Conservation (phyloP, 306 rosid species). For the Dryas alaskensis region DNA sequence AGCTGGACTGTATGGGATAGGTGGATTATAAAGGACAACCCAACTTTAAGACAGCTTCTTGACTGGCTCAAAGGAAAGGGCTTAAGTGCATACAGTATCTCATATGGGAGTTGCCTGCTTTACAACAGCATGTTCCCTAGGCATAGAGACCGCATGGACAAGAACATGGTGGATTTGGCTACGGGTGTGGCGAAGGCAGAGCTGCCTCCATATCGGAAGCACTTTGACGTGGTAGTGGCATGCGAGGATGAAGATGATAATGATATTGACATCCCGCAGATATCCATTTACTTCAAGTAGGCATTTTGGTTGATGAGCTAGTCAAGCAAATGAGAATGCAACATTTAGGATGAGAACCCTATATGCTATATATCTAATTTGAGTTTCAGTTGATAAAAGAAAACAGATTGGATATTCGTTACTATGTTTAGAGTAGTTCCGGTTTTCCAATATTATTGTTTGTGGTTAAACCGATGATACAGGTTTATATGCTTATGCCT, state of each 20-base stretch:
- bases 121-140: conserved; percentile 34
- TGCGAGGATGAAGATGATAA: conserved; percentile 37
- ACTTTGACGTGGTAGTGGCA: conserved; percentile 35
- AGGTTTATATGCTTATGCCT: neutral
- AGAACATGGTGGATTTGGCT: conserved; percentile 32
- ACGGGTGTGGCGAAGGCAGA: conserved; percentile 35
- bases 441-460: neutral
- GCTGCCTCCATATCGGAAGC: conserved; percentile 25
- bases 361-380: neutral
- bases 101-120: conserved; percentile 37
- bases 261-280: conserved; percentile 32
- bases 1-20: conserved; percentile 42
- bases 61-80: conserved; percentile 33
- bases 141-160: conserved; percentile 38
- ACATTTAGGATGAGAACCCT: conserved; percentile 15
- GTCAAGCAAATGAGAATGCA: neutral
- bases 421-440: neutral
- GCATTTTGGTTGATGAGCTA: conserved; percentile 8
- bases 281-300: conserved; percentile 38
- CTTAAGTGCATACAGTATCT: conserved; percentile 33
- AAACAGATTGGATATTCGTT: neutral
- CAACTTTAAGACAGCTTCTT: conserved; percentile 30
- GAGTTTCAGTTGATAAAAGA: conserved; percentile 9
- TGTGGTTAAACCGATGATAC: neutral
- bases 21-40: conserved; percentile 32